Evolutionary conservation across 139 green algal species (phyloP).

Genomic region (Chlorella vulgaris): DNA sequence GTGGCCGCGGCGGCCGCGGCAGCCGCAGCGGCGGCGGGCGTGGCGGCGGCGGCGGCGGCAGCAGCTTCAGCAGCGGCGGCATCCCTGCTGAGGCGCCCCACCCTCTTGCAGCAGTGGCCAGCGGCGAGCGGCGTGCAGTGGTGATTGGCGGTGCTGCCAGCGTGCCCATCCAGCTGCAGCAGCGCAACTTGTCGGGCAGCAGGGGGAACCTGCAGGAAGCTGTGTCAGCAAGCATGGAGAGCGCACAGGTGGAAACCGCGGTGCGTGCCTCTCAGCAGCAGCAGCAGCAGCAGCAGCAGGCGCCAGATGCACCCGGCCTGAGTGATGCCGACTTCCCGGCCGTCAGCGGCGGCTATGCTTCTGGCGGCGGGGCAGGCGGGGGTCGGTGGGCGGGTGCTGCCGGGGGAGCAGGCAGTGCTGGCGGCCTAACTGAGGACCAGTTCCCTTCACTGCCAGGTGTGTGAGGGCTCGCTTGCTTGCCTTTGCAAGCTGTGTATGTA

Average conservation of each 20-base stretch:
- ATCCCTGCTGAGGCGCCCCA: neutral
- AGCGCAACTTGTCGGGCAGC: constrained; percentile 8
- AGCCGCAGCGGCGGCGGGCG: neutral
- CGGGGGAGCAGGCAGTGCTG: neutral
- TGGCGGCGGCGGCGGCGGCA: neutral
- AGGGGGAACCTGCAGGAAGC: constrained; percentile 15
- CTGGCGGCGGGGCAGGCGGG: constrained; percentile 33
- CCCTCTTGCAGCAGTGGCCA: constrained; percentile 1
- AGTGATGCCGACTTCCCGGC: constrained; percentile 64
- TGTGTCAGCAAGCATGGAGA: constrained; percentile 50
- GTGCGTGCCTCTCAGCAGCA: constrained; percentile 17
- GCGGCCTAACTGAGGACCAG: constrained; percentile 46
- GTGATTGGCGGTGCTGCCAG: constrained; percentile 54
- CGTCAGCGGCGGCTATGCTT: neutral
- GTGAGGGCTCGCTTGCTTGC: constrained; percentile 35
- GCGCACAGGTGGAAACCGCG: constrained; percentile 30
- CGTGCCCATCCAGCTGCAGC: constrained; percentile 37
- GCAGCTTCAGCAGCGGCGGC: neutral
- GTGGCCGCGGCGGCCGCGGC: neutral
- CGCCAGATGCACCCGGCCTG: constrained; percentile 13
- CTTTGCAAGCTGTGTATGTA: too few species aligned
- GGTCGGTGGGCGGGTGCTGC: constrained; percentile 46
- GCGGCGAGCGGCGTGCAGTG: constrained; percentile 32
- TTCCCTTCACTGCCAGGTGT: constrained; percentile 69
- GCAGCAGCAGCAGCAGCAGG: neutral